phyloP scores from a whole-genome alignment of 23 red algal species.

The Porphyridium purpureum region DNA sequence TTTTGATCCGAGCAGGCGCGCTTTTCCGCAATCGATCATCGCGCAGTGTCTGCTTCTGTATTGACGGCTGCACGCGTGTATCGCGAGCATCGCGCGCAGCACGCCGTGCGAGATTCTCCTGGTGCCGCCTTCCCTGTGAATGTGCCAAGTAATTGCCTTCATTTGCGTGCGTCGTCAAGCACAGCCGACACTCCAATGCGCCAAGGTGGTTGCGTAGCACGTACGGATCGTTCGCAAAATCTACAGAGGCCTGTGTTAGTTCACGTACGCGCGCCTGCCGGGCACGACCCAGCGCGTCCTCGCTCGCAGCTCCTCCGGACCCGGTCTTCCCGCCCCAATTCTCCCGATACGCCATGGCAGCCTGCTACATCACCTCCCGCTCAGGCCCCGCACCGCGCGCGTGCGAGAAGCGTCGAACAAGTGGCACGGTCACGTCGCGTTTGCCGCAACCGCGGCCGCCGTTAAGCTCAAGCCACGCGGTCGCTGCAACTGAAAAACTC shows the following conservation, averaged over 20 bases:
- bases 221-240: slow-evolving; percentile 83
- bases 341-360: slow-evolving; percentile 45
- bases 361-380: too few species aligned
- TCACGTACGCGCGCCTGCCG: slow-evolving; percentile 43
- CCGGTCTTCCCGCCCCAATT: slow-evolving; percentile 68
- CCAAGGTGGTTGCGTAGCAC: slow-evolving; percentile 89
- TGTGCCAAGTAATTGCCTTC: slow-evolving; percentile 95
- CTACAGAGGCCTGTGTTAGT: slow-evolving; percentile 69
- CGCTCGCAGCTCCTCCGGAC: slow-evolving; percentile 52
- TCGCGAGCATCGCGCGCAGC: slow-evolving; percentile 46
- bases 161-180: slow-evolving; percentile 73
- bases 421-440: too few species aligned
- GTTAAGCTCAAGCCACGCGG: too few species aligned
- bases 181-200: slow-evolving; percentile 84
- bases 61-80: background rate
- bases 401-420: too few species aligned
- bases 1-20: slow-evolving; percentile 11
- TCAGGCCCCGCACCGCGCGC: too few species aligned
- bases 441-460: too few species aligned
- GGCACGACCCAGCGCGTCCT: slow-evolving; percentile 25
- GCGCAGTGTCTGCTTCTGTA: too few species aligned
- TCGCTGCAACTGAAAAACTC: too few species aligned
- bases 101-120: slow-evolving; percentile 57
- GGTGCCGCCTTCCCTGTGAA: slow-evolving; percentile 78
- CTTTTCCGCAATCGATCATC: too few species aligned